Evolutionary conservation across 768 basidiomycete species (phyloP), one percentile per base, ranked within the genome.

Genomic region (Gloeostereum incarnatum): DNA sequence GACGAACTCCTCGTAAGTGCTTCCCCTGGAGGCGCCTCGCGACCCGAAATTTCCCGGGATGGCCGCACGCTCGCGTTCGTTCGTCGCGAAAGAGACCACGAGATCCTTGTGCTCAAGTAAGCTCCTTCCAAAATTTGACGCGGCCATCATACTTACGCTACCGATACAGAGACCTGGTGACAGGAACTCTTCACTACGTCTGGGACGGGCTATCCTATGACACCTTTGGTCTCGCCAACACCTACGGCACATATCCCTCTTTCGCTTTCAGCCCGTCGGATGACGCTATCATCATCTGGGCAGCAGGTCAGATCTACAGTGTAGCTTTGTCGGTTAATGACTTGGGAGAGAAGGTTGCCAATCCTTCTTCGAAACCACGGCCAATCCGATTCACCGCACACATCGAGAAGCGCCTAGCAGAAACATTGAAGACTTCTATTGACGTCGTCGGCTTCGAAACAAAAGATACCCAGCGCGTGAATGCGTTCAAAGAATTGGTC

Each of bases 231-330:
- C 61, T 81, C 39, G 81, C 75, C 5, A 77, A 80, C 9, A 79
- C 83, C 0, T 81, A 81, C 78, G 80, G 81, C 9, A 82, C 82
- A 29, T 86, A 86, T 48, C 83, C 82, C 0, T 76, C 80, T 1
- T 86, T 80, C 50, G 67, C 82, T 5, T 84, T 84, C 54, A 67
- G 75, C 0, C 78, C 75, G 0, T 56, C 60, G 11, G 73, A 75
- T 44, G 63, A 70, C 42, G 75, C 72, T 0, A 57, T 85, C 39
- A 65, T 85, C 45, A 77, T 85, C 40, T 85, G 82, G 82, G 78
- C 82, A 4, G 69, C 76, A 2, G 82, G 82, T 3, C 72, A 81
- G 42, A 81, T 85, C 22, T 74, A 75, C 51, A 62, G 59, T 11
- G 65, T 85, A 9, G 79, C 81, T 13, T 56, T 84, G 21, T 47